Evolutionary conservation across 768 basidiomycete genomes (phyloP).

Genomic region (Lactarius sp.): DNA sequence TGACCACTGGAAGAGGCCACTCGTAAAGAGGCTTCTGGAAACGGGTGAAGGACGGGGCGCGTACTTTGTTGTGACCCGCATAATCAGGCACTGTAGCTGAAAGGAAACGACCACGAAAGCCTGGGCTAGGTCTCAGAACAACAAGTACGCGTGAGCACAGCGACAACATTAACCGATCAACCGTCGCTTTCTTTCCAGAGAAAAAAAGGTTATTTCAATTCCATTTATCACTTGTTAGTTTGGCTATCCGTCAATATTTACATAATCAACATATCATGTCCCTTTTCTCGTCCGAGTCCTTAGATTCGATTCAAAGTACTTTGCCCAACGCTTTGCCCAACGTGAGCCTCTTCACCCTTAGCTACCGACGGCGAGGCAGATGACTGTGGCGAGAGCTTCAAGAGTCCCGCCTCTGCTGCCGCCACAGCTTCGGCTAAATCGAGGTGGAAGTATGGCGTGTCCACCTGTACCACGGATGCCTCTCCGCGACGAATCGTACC

Average conservation of each 20-base stretch:
- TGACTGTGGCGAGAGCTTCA: not conserved
- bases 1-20: conserved; percentile 20
- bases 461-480: conserved; percentile 38
- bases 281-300: too few relatives aligned
- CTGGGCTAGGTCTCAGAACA: not conserved
- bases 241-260: not conserved
- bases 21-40: not conserved
- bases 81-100: not conserved
- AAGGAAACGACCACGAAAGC: conserved; percentile 1
- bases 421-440: conserved; percentile 32
- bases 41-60: not conserved
- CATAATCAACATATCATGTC: not conserved
- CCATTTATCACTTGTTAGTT: too few relatives aligned
- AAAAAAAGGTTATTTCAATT: too few relatives aligned
- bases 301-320: too few relatives aligned
- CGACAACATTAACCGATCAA: not conserved
- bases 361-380: not conserved
- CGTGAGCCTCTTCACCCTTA: not conserved
- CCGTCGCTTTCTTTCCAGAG: too few relatives aligned
- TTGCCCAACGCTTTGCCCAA: too few relatives aligned
- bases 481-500: conserved; percentile 19
- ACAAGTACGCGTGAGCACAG: not conserved
- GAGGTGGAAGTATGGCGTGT: conserved; percentile 89
- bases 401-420: conserved; percentile 29
- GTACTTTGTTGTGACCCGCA: conserved; percentile 27